Percentiles rank a stretch among this genome's conserved stretches.
These are phyloP conservation scores for Macadamia integrifolia DNA, from an alignment of 164 flowering plant species.

Conservation along the genomic window DNA sequence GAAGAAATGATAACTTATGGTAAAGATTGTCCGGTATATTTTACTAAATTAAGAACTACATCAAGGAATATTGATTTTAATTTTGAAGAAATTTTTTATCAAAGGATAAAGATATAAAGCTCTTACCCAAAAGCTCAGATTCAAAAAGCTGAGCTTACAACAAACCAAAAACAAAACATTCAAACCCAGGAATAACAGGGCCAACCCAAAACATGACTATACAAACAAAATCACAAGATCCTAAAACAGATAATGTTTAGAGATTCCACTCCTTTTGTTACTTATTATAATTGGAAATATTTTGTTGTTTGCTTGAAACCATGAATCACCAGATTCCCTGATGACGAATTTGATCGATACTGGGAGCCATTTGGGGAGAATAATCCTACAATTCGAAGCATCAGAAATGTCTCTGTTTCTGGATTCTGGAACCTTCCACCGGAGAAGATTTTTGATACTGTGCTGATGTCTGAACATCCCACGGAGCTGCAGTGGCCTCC, in stretches of 20 bases:
- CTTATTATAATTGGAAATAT: not conserved
- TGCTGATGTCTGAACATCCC: slow-evolving; percentile 25
- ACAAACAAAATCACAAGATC: no score
- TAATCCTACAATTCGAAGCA: slow-evolving; percentile 22
- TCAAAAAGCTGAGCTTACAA: no score
- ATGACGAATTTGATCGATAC: slow-evolving; percentile 74
- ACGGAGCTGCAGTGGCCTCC: slow-evolving; percentile 71
- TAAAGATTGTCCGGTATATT: no score
- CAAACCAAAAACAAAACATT: slow-evolving; percentile 11
- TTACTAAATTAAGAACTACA: no score
- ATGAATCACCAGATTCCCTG: slow-evolving; percentile 61
- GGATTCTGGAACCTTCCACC: slow-evolving; percentile 93
- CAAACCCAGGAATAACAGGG: no score
- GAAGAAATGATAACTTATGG: no score
- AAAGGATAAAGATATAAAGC: no score
- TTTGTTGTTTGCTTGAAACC: slow-evolving; percentile 3
- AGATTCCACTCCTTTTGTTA: no score
- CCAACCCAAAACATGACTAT: no score
- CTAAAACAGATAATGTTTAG: slow-evolving; percentile 6
- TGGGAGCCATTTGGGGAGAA: slow-evolving; percentile 63
- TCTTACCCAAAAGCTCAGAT: no score
- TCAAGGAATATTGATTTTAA: no score
- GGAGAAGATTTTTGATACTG: slow-evolving; percentile 54
- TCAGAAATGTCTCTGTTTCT: slow-evolving; percentile 39
- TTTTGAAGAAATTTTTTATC: no score